Conservation (phyloP, 176 grass and related monocot genomes). For the Carex cristatella region DNA sequence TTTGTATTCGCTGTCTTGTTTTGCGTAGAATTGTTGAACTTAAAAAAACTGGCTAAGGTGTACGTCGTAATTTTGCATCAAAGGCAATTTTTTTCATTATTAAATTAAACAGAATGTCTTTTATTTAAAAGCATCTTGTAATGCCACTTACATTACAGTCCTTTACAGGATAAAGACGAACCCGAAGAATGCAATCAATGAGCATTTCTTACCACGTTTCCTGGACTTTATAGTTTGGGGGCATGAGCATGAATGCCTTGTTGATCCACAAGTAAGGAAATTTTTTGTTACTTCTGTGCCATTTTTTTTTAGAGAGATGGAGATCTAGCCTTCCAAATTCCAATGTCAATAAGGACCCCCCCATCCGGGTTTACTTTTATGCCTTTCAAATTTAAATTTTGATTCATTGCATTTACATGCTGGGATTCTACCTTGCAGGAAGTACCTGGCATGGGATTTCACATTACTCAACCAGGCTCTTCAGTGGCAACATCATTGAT, state of each 20-base stretch:
- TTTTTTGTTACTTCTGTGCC: not conserved
- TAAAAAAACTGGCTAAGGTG: not conserved
- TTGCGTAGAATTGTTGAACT: not conserved
- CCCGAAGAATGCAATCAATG: slow-evolving; percentile 47
- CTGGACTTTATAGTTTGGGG: slow-evolving; percentile 82
- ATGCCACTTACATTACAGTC: not conserved
- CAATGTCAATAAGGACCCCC: no score
- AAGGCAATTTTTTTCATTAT: not conserved
- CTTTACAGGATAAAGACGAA: slow-evolving; percentile 42
- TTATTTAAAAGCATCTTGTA: not conserved
- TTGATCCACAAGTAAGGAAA: slow-evolving; percentile 62
- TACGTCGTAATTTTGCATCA: not conserved
- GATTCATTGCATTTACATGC: not conserved
- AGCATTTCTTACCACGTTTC: slow-evolving; percentile 59
- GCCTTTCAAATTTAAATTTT: not conserved
- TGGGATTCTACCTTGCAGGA: slow-evolving; percentile 38
- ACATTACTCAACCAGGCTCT: slow-evolving; percentile 82
- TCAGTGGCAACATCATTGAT: slow-evolving; percentile 75
- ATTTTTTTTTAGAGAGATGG: no score
- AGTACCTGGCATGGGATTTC: slow-evolving; percentile 69
- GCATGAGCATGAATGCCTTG: slow-evolving; percentile 83
- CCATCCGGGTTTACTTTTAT: not conserved
- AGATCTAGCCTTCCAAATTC: no score
- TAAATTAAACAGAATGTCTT: not conserved
- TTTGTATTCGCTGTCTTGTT: not conserved